Conservation (phyloP, 495 filamentous ascomycete genomes). For the Aspergillus olivimuriae region DNA sequence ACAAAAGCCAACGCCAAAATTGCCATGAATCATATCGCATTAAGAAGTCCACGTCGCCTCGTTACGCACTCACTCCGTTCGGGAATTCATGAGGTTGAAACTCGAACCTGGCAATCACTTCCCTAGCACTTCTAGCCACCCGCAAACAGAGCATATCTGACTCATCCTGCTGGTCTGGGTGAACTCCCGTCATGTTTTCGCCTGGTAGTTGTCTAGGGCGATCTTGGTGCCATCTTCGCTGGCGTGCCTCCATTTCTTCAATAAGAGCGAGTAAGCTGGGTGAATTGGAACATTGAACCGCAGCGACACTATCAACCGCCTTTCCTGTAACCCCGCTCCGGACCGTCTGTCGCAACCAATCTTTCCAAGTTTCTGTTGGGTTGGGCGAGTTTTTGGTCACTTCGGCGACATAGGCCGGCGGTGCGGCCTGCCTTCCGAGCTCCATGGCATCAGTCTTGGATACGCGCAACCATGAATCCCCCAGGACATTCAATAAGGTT, state of each 20-base stretch:
- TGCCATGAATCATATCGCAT: neutral
- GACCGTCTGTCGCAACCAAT: constrained; percentile 35
- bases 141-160: constrained; percentile 32
- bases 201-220: neutral
- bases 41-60: too few species aligned
- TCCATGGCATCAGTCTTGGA: constrained; percentile 28
- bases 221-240: constrained; percentile 34
- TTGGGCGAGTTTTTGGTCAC: constrained; percentile 21
- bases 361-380: constrained; percentile 26
- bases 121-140: constrained; percentile 31
- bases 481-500: constrained; percentile 55
- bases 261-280: constrained; percentile 32
- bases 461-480: constrained; percentile 48
- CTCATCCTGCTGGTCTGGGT: constrained; percentile 16
- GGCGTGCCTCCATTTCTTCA: constrained; percentile 35
- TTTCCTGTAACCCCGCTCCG: constrained; percentile 34
- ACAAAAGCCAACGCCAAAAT: neutral
- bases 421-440: constrained; percentile 30
- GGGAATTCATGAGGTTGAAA: constrained; percentile 38
- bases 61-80: constrained; percentile 16
- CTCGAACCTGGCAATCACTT: constrained; percentile 35
- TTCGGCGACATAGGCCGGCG: constrained; percentile 24
- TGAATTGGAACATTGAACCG: constrained; percentile 16
- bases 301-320: constrained; percentile 14
- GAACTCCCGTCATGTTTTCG: neutral